Percentiles rank a stretch among this genome's conserved stretches.
phyloP scores from a whole-genome alignment of 2,329 filamentous ascomycete species.

The Aspergillus fischeri region DNA sequence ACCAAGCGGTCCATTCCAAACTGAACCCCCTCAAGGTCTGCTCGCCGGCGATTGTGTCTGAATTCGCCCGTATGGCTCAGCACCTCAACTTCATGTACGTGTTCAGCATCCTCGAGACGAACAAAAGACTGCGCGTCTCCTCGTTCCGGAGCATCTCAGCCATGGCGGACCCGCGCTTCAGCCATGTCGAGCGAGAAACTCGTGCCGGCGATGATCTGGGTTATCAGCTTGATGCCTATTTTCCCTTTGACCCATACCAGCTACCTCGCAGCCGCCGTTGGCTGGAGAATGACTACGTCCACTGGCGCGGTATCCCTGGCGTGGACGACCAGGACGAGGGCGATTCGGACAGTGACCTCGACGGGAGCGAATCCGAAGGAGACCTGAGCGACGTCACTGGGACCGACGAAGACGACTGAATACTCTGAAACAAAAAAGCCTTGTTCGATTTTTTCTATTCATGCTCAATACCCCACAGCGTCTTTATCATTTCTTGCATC shows the following conservation, averaged over 20 bases:
- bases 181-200: conserved; percentile 51
- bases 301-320: conserved; percentile 72
- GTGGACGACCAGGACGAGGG: conserved; percentile 55
- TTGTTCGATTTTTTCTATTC: not conserved
- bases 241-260: conserved; percentile 96
- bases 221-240: conserved; percentile 88
- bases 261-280: conserved; percentile 81
- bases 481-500: not conserved
- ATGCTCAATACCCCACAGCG: not conserved
- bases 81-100: conserved; percentile 87
- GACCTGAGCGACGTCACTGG: conserved; percentile 40
- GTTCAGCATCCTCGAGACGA: conserved; percentile 80
- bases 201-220: conserved; percentile 65
- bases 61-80: conserved; percentile 84
- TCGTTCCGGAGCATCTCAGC: conserved; percentile 52
- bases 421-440: not conserved
- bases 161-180: conserved; percentile 36
- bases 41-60: conserved; percentile 80
- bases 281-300: conserved; percentile 78
- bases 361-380: conserved; percentile 28
- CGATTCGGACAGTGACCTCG: conserved; percentile 42
- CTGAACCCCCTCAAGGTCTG: conserved; percentile 96
- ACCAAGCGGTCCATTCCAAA: conserved; percentile 74
- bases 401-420: conserved; percentile 38
- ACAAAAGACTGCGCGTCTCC: conserved; percentile 81